Percentiles rank a stretch among this genome's conserved stretches.
phyloP scores from a whole-genome alignment of 2,329 filamentous ascomycete genomes.

The Aspergillus sp. region DNA sequence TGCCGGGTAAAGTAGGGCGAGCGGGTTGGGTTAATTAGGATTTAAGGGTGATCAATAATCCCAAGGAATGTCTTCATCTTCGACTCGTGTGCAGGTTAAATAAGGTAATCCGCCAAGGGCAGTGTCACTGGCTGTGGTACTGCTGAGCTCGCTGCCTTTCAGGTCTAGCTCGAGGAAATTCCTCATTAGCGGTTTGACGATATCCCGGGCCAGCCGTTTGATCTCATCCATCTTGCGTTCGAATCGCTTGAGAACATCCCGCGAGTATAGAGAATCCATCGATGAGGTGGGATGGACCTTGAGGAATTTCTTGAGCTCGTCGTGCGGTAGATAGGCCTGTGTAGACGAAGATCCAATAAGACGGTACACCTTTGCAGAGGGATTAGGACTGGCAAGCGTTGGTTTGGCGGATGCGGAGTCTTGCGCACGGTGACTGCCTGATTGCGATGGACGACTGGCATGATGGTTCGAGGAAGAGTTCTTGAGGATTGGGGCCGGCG shows the following conservation, averaged over 20 bases:
- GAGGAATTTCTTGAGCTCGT: constrained; percentile 86
- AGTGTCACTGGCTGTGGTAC: constrained; percentile 26
- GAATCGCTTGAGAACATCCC: constrained; percentile 80
- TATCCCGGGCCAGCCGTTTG: constrained; percentile 75
- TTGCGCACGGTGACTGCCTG: constrained; percentile 7
- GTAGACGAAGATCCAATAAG: constrained; percentile 62
- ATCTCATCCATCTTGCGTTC: constrained; percentile 85
- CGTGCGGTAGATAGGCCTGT: constrained; percentile 68
- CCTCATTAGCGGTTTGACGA: constrained; percentile 79
- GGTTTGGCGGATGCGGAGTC: constrained; percentile 15
- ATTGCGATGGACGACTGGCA: constrained; percentile 2
- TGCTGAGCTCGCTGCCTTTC: constrained; percentile 28
- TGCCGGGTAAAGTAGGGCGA: neutral
- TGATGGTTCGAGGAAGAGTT: constrained; percentile 15
- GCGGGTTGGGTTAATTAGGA: neutral
- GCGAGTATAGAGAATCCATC: constrained; percentile 65
- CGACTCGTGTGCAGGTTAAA: constrained; percentile 61
- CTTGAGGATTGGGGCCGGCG: constrained; percentile 50
- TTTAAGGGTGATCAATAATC: constrained; percentile 28
- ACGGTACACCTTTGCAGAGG: constrained; percentile 67
- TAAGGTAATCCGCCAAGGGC: constrained; percentile 51
- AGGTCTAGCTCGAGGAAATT: constrained; percentile 80
- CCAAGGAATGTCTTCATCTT: constrained; percentile 62
- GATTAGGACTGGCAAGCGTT: constrained; percentile 19
- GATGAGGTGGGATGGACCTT: constrained; percentile 62